Conservation (phyloP, 345 rosid species). For the Leavenworthia alabamica region DNA sequence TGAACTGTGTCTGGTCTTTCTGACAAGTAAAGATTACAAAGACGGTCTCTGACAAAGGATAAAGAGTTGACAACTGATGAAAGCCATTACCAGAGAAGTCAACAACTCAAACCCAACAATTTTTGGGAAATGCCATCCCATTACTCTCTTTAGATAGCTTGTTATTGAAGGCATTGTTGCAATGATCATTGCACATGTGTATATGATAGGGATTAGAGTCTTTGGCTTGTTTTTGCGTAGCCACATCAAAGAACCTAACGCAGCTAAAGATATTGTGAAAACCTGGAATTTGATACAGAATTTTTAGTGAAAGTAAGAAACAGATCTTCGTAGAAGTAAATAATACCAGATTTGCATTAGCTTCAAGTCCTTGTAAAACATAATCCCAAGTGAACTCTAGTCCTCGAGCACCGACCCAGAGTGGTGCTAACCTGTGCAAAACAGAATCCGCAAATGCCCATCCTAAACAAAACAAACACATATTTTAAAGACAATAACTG, state of each 20-base stretch:
- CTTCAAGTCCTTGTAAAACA: constrained; percentile 90
- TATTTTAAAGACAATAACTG: too few species aligned
- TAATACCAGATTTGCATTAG: constrained; percentile 95
- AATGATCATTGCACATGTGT: constrained; percentile 75
- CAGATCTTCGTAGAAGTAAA: neutral
- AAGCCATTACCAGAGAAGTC: constrained; percentile 77
- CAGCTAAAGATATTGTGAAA: constrained; percentile 83
- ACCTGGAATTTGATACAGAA: constrained; percentile 55
- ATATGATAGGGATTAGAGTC: constrained; percentile 78
- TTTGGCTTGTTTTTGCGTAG: constrained; percentile 93
- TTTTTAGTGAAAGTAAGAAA: neutral
- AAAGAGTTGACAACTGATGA: constrained; percentile 87
- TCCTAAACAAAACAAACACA: too few species aligned
- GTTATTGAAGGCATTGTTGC: constrained; percentile 97
- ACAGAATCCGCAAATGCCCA: constrained; percentile 99
- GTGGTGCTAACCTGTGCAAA: constrained; percentile 87
- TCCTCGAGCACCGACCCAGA: constrained; percentile 96
- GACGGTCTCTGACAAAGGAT: constrained; percentile 83
- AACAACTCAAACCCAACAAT: constrained; percentile 80
- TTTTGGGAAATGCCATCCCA: constrained; percentile 91
- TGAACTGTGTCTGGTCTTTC: neutral
- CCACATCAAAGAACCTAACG: constrained; percentile 96
- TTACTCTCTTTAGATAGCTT: constrained; percentile 72
- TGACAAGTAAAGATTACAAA: constrained; percentile 30
- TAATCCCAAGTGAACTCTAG: constrained; percentile 93